phyloP scores from a whole-genome alignment of 2,329 filamentous ascomycete species.

The Metarhizium sp. region DNA sequence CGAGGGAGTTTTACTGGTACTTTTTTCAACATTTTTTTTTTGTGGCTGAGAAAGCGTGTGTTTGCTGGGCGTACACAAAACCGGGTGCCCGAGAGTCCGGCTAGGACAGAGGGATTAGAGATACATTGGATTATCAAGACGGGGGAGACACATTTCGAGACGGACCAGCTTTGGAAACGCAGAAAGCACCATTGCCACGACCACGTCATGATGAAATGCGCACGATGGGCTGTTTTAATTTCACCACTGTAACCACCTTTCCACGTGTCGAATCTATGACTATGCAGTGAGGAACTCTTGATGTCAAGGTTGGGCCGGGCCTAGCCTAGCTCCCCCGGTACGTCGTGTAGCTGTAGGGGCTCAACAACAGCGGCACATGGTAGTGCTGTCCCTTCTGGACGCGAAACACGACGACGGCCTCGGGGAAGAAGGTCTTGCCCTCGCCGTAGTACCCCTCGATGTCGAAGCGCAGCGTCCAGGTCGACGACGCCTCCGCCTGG shows the following conservation, averaged over 20 bases:
- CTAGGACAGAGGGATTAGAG: not conserved
- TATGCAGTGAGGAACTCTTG: too few species aligned
- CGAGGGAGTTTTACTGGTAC: slow-evolving; percentile 12
- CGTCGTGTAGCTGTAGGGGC: slow-evolving; percentile 73
- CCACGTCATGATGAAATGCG: too few species aligned
- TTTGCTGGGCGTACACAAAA: not conserved
- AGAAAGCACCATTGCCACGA: too few species aligned
- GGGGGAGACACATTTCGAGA: too few species aligned
- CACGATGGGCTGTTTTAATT: too few species aligned
- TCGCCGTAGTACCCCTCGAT: slow-evolving; percentile 62
- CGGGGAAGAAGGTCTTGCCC: slow-evolving; percentile 51
- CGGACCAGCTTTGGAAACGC: too few species aligned
- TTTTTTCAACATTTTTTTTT: not conserved
- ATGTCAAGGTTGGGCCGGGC: not conserved
- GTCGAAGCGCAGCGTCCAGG: slow-evolving; percentile 65
- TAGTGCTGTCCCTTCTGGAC: slow-evolving; percentile 56
- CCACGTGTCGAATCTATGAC: too few species aligned
- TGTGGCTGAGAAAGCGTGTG: not conserved
- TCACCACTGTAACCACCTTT: too few species aligned
- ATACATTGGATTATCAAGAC: too few species aligned
- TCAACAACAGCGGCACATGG: slow-evolving; percentile 69
- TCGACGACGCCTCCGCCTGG: slow-evolving; percentile 33
- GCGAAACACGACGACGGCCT: slow-evolving; percentile 45
- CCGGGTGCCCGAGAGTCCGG: not conserved
- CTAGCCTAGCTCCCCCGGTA: slow-evolving; percentile 60